phyloP scores from a whole-genome alignment of 208 protist species.

The Phytomonas serpens region DNA sequence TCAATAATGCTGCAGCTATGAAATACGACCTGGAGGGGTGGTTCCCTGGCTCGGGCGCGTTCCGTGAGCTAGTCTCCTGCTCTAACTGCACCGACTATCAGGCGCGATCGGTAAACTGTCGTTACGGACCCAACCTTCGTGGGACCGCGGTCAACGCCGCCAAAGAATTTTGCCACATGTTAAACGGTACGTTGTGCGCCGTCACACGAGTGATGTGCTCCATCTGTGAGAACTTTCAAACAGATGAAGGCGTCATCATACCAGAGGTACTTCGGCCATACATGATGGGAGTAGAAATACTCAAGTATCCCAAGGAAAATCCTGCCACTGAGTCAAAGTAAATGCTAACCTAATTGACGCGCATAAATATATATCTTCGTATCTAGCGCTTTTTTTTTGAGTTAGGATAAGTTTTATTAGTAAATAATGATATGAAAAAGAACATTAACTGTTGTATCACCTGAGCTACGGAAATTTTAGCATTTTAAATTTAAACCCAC shows the following conservation, averaged over 20 bases:
- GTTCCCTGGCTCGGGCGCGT: constrained; percentile 96
- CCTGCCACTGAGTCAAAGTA: constrained; percentile 13
- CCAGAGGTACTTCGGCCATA: constrained; percentile 90
- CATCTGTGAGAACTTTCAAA: constrained; percentile 99
- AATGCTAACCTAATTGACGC: neutral
- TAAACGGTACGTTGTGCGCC: constrained; percentile 98
- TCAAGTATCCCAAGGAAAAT: constrained; percentile 45
- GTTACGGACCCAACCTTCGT: constrained; percentile 78
- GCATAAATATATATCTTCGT: neutral
- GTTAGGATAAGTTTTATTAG: neutral
- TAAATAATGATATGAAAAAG: neutral
- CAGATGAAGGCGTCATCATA: constrained; percentile 89
- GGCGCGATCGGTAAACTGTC: constrained; percentile 87
- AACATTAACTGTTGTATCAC: neutral
- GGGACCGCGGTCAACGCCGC: constrained; percentile 52
- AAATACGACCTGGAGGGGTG: constrained; percentile 99
- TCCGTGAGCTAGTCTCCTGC: constrained; percentile 99
- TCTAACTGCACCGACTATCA: constrained; percentile 99
- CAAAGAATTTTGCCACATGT: constrained; percentile 99
- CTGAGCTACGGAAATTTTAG: neutral
- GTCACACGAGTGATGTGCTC: constrained; percentile 98
- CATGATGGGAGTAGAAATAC: constrained; percentile 81
- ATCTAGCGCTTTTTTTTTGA: neutral
- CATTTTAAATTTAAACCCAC: neutral
- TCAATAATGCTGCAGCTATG: constrained; percentile 99